These are phyloP conservation scores for Luffa aegyptiaca DNA, from an alignment of 306 rosid species.

Conservation along the genomic window DNA sequence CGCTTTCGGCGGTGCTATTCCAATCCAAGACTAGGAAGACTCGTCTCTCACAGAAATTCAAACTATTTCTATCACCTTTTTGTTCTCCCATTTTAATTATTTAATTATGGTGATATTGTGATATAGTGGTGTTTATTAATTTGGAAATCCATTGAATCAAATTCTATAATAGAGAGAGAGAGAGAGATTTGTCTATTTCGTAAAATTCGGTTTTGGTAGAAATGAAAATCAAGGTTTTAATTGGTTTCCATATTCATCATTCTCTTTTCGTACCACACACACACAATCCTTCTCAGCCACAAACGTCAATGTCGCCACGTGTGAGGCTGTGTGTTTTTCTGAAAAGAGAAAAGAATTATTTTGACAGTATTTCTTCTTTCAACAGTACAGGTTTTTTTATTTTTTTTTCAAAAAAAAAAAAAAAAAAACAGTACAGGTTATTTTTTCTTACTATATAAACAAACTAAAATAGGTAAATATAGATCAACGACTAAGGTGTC, in stretches of 20 bases:
- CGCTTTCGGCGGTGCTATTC: background rate
- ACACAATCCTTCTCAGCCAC: background rate
- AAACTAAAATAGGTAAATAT: too few species aligned
- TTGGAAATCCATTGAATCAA: background rate
- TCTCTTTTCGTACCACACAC: background rate
- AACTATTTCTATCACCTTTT: background rate
- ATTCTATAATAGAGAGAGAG: background rate
- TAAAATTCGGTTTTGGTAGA: background rate
- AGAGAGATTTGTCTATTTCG: background rate
- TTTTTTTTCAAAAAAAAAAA: too few species aligned
- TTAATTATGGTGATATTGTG: background rate
- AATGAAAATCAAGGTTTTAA: background rate
- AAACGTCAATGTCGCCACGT: background rate
- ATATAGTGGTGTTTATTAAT: background rate
- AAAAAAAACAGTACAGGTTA: too few species aligned
- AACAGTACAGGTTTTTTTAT: too few species aligned
- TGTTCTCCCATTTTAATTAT: too few species aligned
- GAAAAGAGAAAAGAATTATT: background rate
- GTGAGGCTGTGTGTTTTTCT: background rate
- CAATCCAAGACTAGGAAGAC: background rate
- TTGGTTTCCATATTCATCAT: background rate
- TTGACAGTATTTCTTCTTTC: background rate
- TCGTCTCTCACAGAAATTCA: background rate
- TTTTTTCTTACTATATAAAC: too few species aligned
- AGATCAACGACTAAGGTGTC: too few species aligned